Base-by-base conservation (phyloP, 352 stramenopile genomes). In the Phytophthora pinifolia region DNA sequence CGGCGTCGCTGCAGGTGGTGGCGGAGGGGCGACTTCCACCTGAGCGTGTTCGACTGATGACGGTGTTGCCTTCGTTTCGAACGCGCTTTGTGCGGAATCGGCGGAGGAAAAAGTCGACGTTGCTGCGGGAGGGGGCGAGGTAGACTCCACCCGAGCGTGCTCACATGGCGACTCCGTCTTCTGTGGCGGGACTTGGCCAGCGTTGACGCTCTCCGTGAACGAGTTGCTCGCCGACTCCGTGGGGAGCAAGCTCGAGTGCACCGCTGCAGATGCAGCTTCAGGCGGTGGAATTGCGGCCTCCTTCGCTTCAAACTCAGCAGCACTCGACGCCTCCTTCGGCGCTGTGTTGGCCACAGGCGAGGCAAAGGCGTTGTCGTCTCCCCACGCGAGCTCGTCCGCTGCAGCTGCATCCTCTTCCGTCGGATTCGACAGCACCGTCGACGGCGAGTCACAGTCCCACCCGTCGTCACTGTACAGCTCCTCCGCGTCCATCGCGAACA, bases 401-500 rank as follows among this genome's bases (percentile, higher is more conserved):
- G 37, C 54, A 13, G 45, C 59, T 4, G 32, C 41, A 13, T 49
- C 31, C 31, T 75, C 62, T 7, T 73, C 57, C 54, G 37, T 53
- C 33, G 72, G 56, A 12, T 71, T 69, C 10, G 74, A 86, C 12
- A 92, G 63, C 54, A 92, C 80, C 3, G 71, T 68, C 17, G 83
- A 86, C 6, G 76, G 83, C 34, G 80, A 93, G 55, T 89, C 80
- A 27, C 72, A 77, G 5, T 80, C 70, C 83, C 83, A 93, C 2
- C 73, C 80, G 32, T 93, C 83, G 41, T 89, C 77, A 50, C 65
- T 83, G 33, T 88, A 85, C 25, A 79, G 52, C 32, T 91, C 80
- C n/a, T 74, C 69, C 9, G 65, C 37, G 25, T 86, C 81, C 76
- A 93, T 93, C 13, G 78, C 86, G 46, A 93, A 89, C 18, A 93